A percentile compares a stretch with the other conserved stretches of the same genome.
Conservation (phyloP, 2,329 filamentous ascomycete species). For the Sporothrix mexicana region DNA sequence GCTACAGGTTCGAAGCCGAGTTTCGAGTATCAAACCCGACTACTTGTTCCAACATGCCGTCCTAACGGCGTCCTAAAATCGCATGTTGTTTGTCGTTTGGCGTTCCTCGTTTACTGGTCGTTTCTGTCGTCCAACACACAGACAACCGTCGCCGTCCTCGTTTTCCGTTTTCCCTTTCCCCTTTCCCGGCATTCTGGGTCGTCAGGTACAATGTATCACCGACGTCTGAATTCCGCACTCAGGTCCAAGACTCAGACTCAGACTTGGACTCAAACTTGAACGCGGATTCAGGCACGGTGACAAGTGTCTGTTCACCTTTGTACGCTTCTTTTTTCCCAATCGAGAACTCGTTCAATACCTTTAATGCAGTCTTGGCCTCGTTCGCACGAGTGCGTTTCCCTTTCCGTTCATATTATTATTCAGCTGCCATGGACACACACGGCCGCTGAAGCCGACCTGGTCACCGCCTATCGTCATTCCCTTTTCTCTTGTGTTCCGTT, state of each 20-base stretch:
- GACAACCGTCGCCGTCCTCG: conserved; percentile 6
- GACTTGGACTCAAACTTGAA: too few relatives aligned
- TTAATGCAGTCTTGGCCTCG: too few relatives aligned
- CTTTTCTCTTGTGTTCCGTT: not conserved
- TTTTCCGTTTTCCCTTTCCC: not conserved
- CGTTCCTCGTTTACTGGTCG: too few relatives aligned
- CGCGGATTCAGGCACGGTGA: too few relatives aligned
- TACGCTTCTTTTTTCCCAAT: conserved; percentile 11
- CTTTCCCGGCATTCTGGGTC: not conserved
- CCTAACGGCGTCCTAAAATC: too few relatives aligned
- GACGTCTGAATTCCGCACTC: too few relatives aligned
- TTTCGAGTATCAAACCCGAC: too few relatives aligned
- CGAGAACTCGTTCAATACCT: not conserved
- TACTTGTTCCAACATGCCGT: too few relatives aligned
- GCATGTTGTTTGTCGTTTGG: too few relatives aligned
- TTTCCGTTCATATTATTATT: not conserved
- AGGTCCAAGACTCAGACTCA: too few relatives aligned
- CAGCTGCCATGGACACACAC: conserved; percentile 15
- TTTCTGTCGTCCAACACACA: not conserved
- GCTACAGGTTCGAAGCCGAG: too few relatives aligned
- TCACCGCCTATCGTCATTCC: conserved; percentile 11
- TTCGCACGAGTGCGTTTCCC: too few relatives aligned
- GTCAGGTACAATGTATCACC: not conserved
- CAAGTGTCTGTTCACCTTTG: not conserved
- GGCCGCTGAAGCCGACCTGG: not conserved